Evolutionary conservation across 2,329 filamentous ascomycete genomes (phyloP), one percentile per base, ranked within the genome.

Genomic region (Fusarium torulosum): DNA sequence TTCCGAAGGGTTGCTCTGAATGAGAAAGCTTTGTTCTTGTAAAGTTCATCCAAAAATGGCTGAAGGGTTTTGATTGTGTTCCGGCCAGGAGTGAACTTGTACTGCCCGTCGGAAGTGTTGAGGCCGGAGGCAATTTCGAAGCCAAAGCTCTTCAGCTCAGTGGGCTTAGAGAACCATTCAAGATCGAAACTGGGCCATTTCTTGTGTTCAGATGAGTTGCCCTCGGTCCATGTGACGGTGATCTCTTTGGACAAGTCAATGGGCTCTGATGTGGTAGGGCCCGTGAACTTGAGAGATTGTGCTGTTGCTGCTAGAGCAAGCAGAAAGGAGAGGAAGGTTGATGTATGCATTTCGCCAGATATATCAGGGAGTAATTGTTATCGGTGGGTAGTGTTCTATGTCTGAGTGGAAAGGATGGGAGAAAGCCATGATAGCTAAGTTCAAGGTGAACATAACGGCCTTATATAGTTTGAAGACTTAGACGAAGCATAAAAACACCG

Each of bases 201-300:
- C 10, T 29, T n/a, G 0, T 42, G 2, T 3, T 29, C 47, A 3
- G 47, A 29, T 29, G 1, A 29, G 14, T 29, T 41, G 7, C 21
- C 14, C 2, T 51, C 3, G 10, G 13, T n/a, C 23, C 35, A 38
- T 4, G 35, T 41, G 14, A 41, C 17, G 9, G 2, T 21, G 6
- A 50, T 21, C 4, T 7, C 46, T 3, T 5, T 20, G 1, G n/a
- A 19, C 0, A 50, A 8, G n/a, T 21, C n/a, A 1, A 50, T 2
- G 17, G 33, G 6, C 10, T 3, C 9, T n/a, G 33, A 9, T 8
- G 33, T 13, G 6, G 6, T 50, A 2, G 23, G 46, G 4, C n/a
- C 31, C 2, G 46, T 50, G 6, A 50, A 20, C 14, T 3, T 20
- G 4, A 45, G 2, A 6, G 43, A 45, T 15, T 45, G n/a, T 7